These are phyloP conservation scores for Phylloporus rhodoxanthus DNA, from an alignment of 768 basidiomycete genomes.

Conservation along the genomic window DNA sequence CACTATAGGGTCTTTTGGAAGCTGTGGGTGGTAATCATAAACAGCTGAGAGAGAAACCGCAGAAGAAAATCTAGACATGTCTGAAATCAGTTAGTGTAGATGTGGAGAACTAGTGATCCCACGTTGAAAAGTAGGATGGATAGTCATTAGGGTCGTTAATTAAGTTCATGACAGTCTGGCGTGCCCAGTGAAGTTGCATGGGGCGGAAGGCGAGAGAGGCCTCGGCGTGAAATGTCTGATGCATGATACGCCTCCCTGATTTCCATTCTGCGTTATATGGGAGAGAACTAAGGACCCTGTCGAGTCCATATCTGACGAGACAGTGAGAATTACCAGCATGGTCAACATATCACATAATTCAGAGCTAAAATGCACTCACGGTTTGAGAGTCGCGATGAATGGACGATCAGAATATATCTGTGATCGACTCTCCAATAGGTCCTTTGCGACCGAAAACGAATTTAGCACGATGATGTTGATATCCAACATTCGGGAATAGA, in stretches of 20 bases:
- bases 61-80: not conserved
- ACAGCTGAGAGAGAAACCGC: not conserved
- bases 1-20: not conserved
- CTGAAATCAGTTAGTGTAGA: not conserved
- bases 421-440: conserved; percentile 42
- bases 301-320: conserved; percentile 4
- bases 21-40: not conserved
- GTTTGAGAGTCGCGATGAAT: conserved; percentile 6
- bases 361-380: not conserved
- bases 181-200: conserved; percentile 4
- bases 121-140: not conserved
- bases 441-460: conserved; percentile 34
- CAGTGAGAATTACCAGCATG: not conserved
- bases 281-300: conserved; percentile 1
- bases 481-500: conserved; percentile 43
- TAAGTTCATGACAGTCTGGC: not conserved
- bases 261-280: conserved; percentile 1
- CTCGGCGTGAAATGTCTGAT: conserved; percentile 1
- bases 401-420: conserved; percentile 48
- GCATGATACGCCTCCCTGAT: conserved; percentile 1
- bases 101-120: not conserved
- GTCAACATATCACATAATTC: no score
- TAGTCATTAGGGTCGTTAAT: not conserved
- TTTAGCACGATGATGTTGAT: conserved; percentile 41
- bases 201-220: not conserved